phyloP scores from a whole-genome alignment of 1,284 basidiomycete species.

The Golubevia pallescens region DNA sequence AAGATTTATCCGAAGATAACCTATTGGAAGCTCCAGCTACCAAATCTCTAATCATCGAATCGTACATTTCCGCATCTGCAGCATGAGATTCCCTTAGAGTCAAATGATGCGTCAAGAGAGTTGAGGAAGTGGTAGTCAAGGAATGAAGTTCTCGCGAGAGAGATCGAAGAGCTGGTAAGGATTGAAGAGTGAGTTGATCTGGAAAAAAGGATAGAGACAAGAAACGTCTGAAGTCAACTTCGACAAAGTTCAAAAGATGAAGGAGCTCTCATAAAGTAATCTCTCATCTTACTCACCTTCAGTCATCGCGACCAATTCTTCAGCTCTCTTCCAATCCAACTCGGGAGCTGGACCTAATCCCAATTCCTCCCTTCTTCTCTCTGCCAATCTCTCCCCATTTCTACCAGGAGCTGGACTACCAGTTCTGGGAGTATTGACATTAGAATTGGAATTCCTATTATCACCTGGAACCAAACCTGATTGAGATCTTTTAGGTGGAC shows the following conservation, averaged over 20 bases:
- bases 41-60: conserved; percentile 57
- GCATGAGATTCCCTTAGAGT: conserved; percentile 47
- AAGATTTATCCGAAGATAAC: conserved; percentile 13
- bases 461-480: background rate
- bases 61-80: conserved; percentile 56
- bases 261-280: background rate
- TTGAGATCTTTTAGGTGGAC: background rate
- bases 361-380: conserved; percentile 38
- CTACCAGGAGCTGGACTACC: background rate
- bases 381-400: conserved; percentile 30
- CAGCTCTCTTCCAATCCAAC: conserved; percentile 34
- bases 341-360: conserved; percentile 27
- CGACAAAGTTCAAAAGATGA: background rate
- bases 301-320: conserved; percentile 30
- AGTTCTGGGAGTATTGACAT: background rate
- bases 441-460: background rate
- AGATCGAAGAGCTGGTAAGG: conserved; percentile 45
- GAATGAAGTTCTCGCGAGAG: conserved; percentile 38
- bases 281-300: conserved; percentile 15
- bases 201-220: conserved; percentile 1
- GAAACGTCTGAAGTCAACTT: background rate
- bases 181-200: conserved; percentile 48
- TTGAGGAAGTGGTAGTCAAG: conserved; percentile 37
- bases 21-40: conserved; percentile 49
- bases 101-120: conserved; percentile 51